Evolutionary conservation across 2,329 filamentous ascomycete genomes (phyloP), one percentile per base, ranked within the genome.

Genomic region (Penicillium sp.): DNA sequence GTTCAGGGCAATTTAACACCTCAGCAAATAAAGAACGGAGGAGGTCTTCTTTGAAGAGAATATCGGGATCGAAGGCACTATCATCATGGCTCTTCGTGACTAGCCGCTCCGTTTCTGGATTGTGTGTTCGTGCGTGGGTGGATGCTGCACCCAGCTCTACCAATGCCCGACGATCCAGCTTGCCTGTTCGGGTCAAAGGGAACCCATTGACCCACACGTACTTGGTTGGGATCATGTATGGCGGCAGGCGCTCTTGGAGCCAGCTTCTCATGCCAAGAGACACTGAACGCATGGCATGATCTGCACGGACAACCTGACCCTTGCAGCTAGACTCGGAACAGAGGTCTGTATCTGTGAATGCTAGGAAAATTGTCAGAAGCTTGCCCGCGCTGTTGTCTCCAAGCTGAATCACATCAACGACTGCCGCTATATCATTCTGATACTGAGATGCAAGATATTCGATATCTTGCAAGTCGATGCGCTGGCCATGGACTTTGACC

Each of bases 401-500:
- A 9, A 33, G 13, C 2, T 31, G 28, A 19, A 41, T 7, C 3
- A 41, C 28, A 33, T 41, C 29, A 5, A 22, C 41, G 27, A 41
- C 36, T 8, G 35, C 35, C 29, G 38, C 14, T 18, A 41, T 38
- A 25, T 31, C 30, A 12, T 39, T 28, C 38, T 41, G 29, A 22
- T 27, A 41, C n/a, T 31, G 30, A 16, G 30, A 36, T 22, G 39
- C 31, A 27, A 36, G 36, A 30, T 47, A 35, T 11, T 51, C 49
- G 18, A 51, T 46, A 33, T 51, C 49, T 12, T 34, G 36, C 12
- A 51, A 22, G 16, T 51, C 37, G 5, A 51, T 18, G 6, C 49
- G 49, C 16, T 51, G 49, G 11, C 49, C 49, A 12, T 46, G 42
- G 2, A 50, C 34, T 34, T 50, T 50, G 6, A 50, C 42, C 22